phyloP scores from a whole-genome alignment of 2,329 filamentous ascomycete species.

The Venturia effusa region DNA sequence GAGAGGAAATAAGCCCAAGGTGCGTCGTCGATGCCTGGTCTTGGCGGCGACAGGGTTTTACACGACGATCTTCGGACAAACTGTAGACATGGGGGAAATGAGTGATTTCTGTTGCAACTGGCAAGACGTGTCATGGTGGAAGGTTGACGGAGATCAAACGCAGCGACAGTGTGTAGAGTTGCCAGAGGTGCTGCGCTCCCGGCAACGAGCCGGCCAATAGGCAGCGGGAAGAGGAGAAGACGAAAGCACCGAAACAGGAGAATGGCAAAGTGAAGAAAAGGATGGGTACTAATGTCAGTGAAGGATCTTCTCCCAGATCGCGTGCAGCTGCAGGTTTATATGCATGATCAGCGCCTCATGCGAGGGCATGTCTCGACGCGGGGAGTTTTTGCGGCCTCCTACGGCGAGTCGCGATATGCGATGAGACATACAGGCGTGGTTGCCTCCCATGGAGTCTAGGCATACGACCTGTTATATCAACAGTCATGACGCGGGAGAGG shows the following conservation, averaged over 20 bases:
- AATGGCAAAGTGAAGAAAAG: background rate
- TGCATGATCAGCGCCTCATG: constrained; percentile 7
- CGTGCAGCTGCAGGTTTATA: background rate
- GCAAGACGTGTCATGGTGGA: constrained; percentile 4
- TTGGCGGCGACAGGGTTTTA: constrained; percentile 3
- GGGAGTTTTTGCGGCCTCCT: background rate
- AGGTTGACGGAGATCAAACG: background rate
- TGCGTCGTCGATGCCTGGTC: constrained; percentile 7
- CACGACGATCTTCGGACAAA: constrained; percentile 3
- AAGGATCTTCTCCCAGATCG: background rate
- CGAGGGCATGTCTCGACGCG: too few relatives aligned
- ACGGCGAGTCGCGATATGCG: background rate
- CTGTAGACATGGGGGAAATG: constrained; percentile 3
- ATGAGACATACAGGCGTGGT: constrained; percentile 3
- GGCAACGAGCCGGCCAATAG: background rate
- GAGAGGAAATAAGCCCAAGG: constrained; percentile 8
- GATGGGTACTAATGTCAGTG: background rate
- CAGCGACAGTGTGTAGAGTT: background rate
- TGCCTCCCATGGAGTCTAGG: background rate
- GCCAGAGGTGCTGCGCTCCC: background rate
- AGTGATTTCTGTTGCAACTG: constrained; percentile 9
- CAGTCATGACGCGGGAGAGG: background rate
- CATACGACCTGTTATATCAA: background rate
- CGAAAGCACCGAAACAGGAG: background rate
- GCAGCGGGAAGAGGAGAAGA: background rate